Conservation (phyloP, 768 basidiomycete species). For the Leccinum obscurum region DNA sequence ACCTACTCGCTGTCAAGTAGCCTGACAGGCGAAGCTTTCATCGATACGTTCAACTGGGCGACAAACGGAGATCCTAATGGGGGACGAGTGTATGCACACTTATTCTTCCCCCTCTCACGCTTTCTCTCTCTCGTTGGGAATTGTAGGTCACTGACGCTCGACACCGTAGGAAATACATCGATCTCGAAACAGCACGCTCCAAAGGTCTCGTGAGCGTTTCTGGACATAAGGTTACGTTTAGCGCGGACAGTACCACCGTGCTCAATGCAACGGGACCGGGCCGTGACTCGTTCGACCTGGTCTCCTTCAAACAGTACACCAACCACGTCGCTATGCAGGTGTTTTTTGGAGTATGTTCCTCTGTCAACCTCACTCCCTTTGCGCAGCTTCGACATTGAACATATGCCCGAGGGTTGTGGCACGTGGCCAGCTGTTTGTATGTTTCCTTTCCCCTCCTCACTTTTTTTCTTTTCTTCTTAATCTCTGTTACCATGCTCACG, state of each 20-base stretch:
- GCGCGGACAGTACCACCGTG: slow-evolving; percentile 35
- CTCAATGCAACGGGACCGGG: slow-evolving; percentile 35
- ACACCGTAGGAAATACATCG: slow-evolving; percentile 41
- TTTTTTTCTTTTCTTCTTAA: neutral
- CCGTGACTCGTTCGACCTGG: slow-evolving; percentile 38
- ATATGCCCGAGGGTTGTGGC: slow-evolving; percentile 42
- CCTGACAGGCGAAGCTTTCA: slow-evolving; percentile 49
- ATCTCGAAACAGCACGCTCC: slow-evolving; percentile 48
- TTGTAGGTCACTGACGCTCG: neutral
- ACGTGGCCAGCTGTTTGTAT: slow-evolving; percentile 40
- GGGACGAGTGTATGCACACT: slow-evolving; percentile 27
- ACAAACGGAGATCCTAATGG: slow-evolving; percentile 31
- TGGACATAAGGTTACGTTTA: slow-evolving; percentile 38
- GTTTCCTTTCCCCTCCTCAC: slow-evolving; percentile 3
- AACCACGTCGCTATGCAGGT: slow-evolving; percentile 36
- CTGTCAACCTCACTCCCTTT: neutral
- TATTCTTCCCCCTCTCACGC: neutral
- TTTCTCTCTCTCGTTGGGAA: neutral
- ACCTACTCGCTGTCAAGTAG: slow-evolving; percentile 49
- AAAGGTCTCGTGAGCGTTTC: slow-evolving; percentile 60
- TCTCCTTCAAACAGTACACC: slow-evolving; percentile 30
- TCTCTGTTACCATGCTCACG: neutral
- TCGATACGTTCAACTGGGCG: slow-evolving; percentile 33
- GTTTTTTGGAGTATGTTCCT: neutral
- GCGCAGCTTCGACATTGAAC: slow-evolving; percentile 36